Evolutionary conservation across 805 yeast species (phyloP).

Genomic region (Yueomyces sp.): DNA sequence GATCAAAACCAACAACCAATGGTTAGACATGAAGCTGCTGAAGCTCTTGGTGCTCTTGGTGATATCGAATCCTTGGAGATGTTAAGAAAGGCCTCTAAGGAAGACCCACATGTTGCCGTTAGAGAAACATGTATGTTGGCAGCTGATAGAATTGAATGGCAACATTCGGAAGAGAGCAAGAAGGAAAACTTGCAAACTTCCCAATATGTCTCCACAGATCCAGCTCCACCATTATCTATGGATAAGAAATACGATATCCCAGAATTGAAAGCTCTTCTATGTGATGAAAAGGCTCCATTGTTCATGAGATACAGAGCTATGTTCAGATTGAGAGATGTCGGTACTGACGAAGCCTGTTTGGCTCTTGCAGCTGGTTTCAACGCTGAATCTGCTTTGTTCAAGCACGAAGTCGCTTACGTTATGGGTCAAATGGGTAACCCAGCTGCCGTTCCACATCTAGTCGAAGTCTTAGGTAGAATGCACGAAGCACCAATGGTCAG

Average conservation of each 20-base stretch:
- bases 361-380: constrained; percentile 85
- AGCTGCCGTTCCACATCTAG: constrained; percentile 74
- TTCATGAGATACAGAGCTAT: constrained; percentile 96
- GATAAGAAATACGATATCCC: constrained; percentile 42
- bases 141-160: constrained; percentile 90
- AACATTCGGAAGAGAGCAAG: constrained; percentile 44
- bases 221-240: constrained; percentile 93
- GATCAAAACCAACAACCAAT: constrained; percentile 68
- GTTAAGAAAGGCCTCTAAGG: constrained; percentile 45
- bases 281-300: constrained; percentile 63
- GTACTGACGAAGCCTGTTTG: constrained; percentile 80
- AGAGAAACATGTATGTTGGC: constrained; percentile 98
- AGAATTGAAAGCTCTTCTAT: constrained; percentile 53
- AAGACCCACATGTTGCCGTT: constrained; percentile 78
- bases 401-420: constrained; percentile 96
- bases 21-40: constrained; percentile 99
- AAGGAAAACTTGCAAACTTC: constrained; percentile 42
- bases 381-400: constrained; percentile 86
- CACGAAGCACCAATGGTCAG: constrained; percentile 96
- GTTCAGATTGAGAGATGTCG: constrained; percentile 94
- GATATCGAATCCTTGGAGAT: constrained; percentile 59
- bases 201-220: constrained; percentile 80
- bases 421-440: constrained; percentile 96
- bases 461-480: constrained; percentile 64
- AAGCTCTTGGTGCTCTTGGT: constrained; percentile 93